These are phyloP conservation scores for Neurospora tetraspora DNA, from an alignment of 495 filamentous ascomycete genomes.

Conservation along the genomic window DNA sequence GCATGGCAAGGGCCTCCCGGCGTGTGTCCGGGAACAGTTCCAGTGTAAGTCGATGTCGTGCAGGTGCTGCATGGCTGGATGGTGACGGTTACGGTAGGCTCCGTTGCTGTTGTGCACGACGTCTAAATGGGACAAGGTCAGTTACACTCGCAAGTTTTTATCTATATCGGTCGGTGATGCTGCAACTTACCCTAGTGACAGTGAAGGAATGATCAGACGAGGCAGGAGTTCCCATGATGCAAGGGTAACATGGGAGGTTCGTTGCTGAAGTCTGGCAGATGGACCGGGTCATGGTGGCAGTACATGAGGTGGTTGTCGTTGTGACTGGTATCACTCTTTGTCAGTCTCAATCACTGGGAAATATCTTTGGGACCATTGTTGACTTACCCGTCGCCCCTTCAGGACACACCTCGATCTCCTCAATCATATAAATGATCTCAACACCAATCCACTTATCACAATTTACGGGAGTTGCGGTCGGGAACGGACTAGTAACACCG, in stretches of 20 bases:
- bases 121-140: conserved; percentile 8
- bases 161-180: background rate
- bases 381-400: conserved; percentile 17
- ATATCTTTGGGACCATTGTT: background rate
- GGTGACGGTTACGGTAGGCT: conserved; percentile 19
- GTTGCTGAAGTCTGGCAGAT: conserved; percentile 28
- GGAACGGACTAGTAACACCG: background rate
- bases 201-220: conserved; percentile 19
- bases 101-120: conserved; percentile 11
- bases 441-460: conserved; percentile 27
- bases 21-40: conserved; percentile 22
- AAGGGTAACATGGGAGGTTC: conserved; percentile 29
- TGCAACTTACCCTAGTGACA: conserved; percentile 19
- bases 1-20: conserved; percentile 21
- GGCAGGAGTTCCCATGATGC: conserved; percentile 15
- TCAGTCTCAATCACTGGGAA: background rate
- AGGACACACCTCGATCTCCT: conserved; percentile 23
- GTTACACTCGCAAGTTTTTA: background rate
- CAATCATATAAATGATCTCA: conserved; percentile 27
- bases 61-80: conserved; percentile 21
- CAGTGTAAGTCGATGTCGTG: conserved; percentile 15
- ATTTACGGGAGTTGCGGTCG: conserved; percentile 5
- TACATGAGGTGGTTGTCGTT: conserved; percentile 10
- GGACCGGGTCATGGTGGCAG: conserved; percentile 24
- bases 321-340: conserved; percentile 10